Base-by-base conservation (phyloP, 495 filamentous ascomycete species). In the Penicillium verhagenii region DNA sequence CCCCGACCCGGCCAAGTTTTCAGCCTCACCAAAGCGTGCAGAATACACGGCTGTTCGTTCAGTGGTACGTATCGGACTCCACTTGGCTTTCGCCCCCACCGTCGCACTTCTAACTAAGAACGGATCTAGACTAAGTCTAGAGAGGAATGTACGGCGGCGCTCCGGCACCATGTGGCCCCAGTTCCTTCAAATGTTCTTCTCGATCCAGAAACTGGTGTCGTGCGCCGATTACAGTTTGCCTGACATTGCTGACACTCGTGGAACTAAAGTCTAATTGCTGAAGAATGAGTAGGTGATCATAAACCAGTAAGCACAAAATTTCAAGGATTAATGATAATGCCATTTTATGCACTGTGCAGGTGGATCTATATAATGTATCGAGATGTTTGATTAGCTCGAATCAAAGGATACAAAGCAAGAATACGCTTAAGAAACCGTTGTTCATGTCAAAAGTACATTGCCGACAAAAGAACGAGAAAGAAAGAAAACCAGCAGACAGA, bases 121-220 rank as follows among this genome's bases (percentile, higher is more conserved):
- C 28, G 28, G 28, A 31, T 31, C 28, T 43, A 13, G 9, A 45
- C 42, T 45, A 45, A 7, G 1, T 45, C 42, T 23, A 24, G 42
- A 45, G 21, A 45, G 42, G 42, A 45, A 35, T 35, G 23, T 23
- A 24, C 42, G 23, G 21, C 23, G 10, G 20, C 21, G 20, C 42
- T 26, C 23, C 23, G 23, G 13, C 42, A n/a, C 42, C 42, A 45
- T 45, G 42, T 45, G 42, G 42, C 42, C 42, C 42, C 13, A 14
- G 26, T 45, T 23, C 42, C n/a, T 14, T 23, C 26, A 21, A 10
- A 45, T 25, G 26, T 45, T 23, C 42, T 25, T 14, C 42, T 45
- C 42, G 14, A 45, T 25, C 42, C 42, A 45, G 42, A 45, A 45
- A 45, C 13, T 45, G 42, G 23, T 45, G 42, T 16, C 42, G 42